A percentile compares a stretch with the other conserved stretches of the same genome.
These are phyloP conservation scores for rapeseed (Brassica napus) DNA, from an alignment of 345 rosid genomes.

Conservation along the genomic window Da-Ae NC_063439.1:3540501-3541000, in stretches of 20 bases:
- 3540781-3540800: slow-evolving; percentile 37
- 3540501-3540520: not conserved
- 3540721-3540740: slow-evolving; percentile 82
- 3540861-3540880: slow-evolving; percentile 24
- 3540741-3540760: slow-evolving; percentile 61
- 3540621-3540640: slow-evolving; percentile 3
- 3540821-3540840: slow-evolving; percentile 17
- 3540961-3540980: slow-evolving; percentile 47
- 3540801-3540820: slow-evolving; percentile 49
- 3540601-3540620: not conserved
- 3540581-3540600: not conserved
- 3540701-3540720: slow-evolving; percentile 65
- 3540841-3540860: slow-evolving; percentile 8
- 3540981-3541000: slow-evolving; percentile 26
- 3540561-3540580: slow-evolving; percentile 8
- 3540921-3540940: slow-evolving; percentile 20
- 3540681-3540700: not conserved
- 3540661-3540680: not conserved
- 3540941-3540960: slow-evolving; percentile 31
- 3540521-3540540: not conserved
- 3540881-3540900: slow-evolving; percentile 10
- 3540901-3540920: slow-evolving; percentile 26
- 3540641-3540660: not conserved
- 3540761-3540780: slow-evolving; percentile 42
- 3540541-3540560: slow-evolving; percentile 20